Evolutionary conservation across 805 yeast genomes (phyloP).

Genomic region (Yarrowia divulgata): DNA sequence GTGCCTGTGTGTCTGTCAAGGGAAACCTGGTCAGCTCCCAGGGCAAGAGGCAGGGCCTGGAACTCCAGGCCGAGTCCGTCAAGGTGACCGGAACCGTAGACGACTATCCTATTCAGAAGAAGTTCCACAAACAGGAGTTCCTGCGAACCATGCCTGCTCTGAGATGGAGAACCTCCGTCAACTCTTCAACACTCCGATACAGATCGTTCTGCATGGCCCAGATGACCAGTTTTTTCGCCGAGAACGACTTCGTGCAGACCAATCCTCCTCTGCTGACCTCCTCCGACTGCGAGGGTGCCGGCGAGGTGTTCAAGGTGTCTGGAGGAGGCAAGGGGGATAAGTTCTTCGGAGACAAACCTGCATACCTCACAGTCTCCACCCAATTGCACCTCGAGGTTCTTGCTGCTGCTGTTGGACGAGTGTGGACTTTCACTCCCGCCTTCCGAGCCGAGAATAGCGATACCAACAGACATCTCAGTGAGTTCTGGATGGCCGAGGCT

Average conservation of each 20-base stretch:
- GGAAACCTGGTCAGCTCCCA: conserved; percentile 58
- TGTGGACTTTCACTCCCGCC: conserved; percentile 89
- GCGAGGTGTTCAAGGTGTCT: conserved; percentile 77
- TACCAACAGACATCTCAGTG: conserved; percentile 89
- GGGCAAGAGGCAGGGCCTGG: conserved; percentile 62
- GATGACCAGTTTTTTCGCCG: conserved; percentile 62
- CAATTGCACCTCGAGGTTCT: conserved; percentile 89
- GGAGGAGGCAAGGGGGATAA: conserved; percentile 50
- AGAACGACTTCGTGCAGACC: conserved; percentile 68
- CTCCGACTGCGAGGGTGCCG: conserved; percentile 97
- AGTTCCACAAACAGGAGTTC: conserved; percentile 68
- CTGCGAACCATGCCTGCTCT: conserved; percentile 77
- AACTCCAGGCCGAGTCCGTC: conserved; percentile 55
- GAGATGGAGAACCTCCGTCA: conserved; percentile 74
- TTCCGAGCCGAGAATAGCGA: conserved; percentile 93
- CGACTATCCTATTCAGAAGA: conserved; percentile 83
- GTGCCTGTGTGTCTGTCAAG: conserved; percentile 55
- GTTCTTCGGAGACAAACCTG: conserved; percentile 55
- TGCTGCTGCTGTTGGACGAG: conserved; percentile 75
- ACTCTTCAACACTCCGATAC: conserved; percentile 71
- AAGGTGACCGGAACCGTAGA: conserved; percentile 67
- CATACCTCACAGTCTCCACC: conserved; percentile 86
- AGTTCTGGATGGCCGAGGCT: conserved; percentile 98
- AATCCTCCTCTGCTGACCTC: conserved; percentile 87
- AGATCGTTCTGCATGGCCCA: conserved; percentile 70